Conservation (phyloP, 225 moss, liverwort and hornwort genomes). For the Sphagnum tenellum region DNA sequence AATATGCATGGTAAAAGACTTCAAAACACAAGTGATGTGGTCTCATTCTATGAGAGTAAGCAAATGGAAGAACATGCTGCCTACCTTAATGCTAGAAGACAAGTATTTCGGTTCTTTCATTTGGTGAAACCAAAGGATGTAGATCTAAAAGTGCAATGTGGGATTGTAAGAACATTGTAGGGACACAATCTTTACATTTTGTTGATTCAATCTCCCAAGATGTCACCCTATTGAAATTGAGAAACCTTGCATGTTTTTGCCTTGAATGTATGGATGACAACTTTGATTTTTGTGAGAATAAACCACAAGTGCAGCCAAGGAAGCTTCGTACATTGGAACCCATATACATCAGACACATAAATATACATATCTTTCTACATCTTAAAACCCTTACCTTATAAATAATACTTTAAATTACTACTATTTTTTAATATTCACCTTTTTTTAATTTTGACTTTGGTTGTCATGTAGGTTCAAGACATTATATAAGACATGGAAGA, state of each 20-base stretch:
- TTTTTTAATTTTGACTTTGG: no score
- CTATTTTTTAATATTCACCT: no score
- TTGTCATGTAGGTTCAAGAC: no score
- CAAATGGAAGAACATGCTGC: background rate
- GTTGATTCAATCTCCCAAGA: background rate
- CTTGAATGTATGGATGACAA: background rate
- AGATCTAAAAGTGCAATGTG: background rate
- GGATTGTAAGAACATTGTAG: background rate
- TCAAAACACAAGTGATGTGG: background rate
- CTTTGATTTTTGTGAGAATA: background rate
- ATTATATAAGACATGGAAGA: no score
- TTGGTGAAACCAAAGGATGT: background rate
- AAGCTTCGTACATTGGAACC: background rate
- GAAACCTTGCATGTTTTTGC: background rate
- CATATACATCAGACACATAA: background rate
- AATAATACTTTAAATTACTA: no score
- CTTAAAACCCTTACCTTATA: no score
- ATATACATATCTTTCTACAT: no score
- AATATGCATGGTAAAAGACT: background rate
- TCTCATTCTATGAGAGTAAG: background rate
- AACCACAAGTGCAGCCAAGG: background rate
- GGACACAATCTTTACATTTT: background rate
- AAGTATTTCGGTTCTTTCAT: background rate
- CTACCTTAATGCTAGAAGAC: background rate
- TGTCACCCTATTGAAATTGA: background rate